These are phyloP conservation scores for Amanita polypyramis DNA, from an alignment of 768 basidiomycete genomes.

Conservation along the genomic window DNA sequence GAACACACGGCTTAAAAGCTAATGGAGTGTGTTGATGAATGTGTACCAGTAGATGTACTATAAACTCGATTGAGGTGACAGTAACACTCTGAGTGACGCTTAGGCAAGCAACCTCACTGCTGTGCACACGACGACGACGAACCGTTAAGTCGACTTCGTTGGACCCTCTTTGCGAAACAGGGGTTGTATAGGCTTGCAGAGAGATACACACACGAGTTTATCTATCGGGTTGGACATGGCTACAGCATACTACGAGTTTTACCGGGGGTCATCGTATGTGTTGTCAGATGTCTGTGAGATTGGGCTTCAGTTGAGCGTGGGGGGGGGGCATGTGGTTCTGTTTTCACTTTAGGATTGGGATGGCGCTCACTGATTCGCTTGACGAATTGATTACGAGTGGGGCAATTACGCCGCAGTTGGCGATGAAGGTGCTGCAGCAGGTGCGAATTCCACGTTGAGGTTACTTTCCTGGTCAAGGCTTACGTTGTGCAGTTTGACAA, in stretches of 20 bases:
- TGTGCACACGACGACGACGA: too few species aligned
- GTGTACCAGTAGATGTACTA: too few species aligned
- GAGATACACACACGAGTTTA: background rate
- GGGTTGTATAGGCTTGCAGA: too few species aligned
- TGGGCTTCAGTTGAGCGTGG: background rate
- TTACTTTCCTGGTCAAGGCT: background rate
- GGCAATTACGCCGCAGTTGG: conserved; percentile 92
- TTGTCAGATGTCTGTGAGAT: background rate
- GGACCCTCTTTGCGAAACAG: too few species aligned
- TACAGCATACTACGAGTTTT: conserved; percentile 86
- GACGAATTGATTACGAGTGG: conserved; percentile 98
- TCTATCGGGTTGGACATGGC: conserved; percentile 36
- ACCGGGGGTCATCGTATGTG: conserved; percentile 83
- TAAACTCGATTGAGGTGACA: too few species aligned
- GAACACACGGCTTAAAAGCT: too few species aligned
- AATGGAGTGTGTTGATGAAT: too few species aligned
- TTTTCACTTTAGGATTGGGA: conserved; percentile 63
- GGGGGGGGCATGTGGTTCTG: background rate
- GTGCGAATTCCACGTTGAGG: conserved; percentile 27
- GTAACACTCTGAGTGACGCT: too few species aligned
- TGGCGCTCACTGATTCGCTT: conserved; percentile 94
- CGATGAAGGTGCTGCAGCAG: conserved; percentile 98
- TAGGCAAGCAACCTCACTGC: too few species aligned
- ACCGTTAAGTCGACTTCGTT: too few species aligned
- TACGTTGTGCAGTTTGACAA: conserved; percentile 74